Conservation (phyloP, 140 eudicot species). For the Anethum foeniculum region DNA sequence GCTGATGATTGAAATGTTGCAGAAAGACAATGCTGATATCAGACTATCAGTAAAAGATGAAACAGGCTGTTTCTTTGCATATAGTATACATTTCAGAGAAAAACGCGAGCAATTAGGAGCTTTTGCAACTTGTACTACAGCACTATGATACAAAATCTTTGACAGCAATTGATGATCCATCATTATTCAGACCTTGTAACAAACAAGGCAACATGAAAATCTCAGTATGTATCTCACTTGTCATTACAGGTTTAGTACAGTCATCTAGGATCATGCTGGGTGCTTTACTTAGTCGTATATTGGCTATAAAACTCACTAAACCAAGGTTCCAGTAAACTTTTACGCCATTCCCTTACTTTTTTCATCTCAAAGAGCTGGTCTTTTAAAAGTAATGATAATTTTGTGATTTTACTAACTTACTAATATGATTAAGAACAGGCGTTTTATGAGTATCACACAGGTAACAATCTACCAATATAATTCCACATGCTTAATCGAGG, state of each 20-base stretch:
- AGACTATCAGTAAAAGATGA: too few relatives aligned
- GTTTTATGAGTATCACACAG: background rate
- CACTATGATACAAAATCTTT: background rate
- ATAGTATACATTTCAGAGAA: background rate
- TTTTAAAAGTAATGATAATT: too few relatives aligned
- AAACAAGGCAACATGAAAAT: background rate
- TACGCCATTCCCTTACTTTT: background rate
- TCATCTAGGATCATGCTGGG: background rate
- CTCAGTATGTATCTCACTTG: background rate
- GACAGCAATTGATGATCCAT: background rate
- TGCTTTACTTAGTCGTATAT: background rate
- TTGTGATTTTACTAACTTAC: too few relatives aligned
- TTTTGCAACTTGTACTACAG: background rate
- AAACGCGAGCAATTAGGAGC: background rate
- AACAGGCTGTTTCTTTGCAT: too few relatives aligned
- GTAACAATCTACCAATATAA: background rate
- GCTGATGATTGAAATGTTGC: too few relatives aligned
- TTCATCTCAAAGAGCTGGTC: background rate
- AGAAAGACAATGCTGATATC: too few relatives aligned
- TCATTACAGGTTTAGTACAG: too few relatives aligned
- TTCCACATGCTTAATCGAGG: background rate
- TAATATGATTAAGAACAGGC: background rate
- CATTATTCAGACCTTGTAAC: background rate
- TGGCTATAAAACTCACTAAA: background rate
- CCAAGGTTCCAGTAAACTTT: background rate